Percentiles rank a stretch among this genome's conserved stretches.
Evolutionary conservation across 352 stramenopile species (phyloP).

Genomic region (Globisporangium uncinulatum): DNA sequence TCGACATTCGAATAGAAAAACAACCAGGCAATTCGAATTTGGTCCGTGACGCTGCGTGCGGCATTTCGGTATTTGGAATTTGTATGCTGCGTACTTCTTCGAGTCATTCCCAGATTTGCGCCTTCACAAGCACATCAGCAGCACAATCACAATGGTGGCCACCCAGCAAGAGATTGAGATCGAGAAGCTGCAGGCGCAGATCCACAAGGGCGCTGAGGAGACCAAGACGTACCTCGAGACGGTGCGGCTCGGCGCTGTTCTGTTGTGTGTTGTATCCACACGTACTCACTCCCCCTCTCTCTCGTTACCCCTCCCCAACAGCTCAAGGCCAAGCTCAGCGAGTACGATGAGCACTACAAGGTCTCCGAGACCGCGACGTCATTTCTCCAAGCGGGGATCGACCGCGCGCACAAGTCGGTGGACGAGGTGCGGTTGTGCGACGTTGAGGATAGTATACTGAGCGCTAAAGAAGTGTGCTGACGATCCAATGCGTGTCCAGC

Average conservation of each 20-base stretch:
- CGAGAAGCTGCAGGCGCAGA: slow-evolving; percentile 61
- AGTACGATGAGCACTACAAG: slow-evolving; percentile 72
- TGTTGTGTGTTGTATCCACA: slow-evolving; percentile 2
- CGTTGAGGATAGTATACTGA: too few species aligned
- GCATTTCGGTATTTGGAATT: background rate
- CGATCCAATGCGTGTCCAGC: slow-evolving; percentile 3
- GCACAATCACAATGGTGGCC: background rate
- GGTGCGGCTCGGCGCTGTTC: slow-evolving; percentile 12
- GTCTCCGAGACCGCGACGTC: slow-evolving; percentile 62
- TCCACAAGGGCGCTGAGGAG: slow-evolving; percentile 61
- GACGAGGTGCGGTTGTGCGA: slow-evolving; percentile 28
- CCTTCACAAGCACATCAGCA: background rate
- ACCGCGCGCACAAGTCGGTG: slow-evolving; percentile 62
- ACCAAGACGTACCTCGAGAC: slow-evolving; percentile 67
- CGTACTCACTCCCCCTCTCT: background rate
- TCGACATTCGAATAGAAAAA: too few species aligned
- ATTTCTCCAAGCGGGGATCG: slow-evolving; percentile 60
- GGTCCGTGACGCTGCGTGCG: background rate
- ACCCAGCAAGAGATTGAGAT: slow-evolving; percentile 2
- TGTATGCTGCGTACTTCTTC: background rate
- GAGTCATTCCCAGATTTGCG: background rate
- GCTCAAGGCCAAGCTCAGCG: slow-evolving; percentile 39
- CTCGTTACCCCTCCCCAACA: too few species aligned
- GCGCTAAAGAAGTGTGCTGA: too few species aligned
- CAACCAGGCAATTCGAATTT: too few species aligned